Evolutionary conservation across 148 eudicot species (phyloP).

Genomic region (Rhododendron simsii): DNA sequence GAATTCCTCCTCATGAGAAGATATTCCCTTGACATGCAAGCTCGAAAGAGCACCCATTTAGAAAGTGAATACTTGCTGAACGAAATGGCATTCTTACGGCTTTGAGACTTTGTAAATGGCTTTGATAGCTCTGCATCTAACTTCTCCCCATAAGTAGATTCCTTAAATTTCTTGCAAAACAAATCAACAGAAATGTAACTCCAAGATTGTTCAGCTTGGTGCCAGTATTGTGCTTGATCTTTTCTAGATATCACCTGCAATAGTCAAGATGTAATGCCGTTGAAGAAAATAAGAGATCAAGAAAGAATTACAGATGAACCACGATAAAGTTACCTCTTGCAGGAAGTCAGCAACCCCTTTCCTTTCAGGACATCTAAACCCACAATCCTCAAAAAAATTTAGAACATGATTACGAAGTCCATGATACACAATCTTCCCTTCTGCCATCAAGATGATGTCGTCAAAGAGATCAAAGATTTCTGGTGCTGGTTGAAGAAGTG

Average conservation of each 20-base stretch:
- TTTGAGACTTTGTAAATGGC: constrained; percentile 39
- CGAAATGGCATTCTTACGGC: constrained; percentile 42
- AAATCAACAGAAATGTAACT: constrained; percentile 42
- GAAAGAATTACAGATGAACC: not conserved
- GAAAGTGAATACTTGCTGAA: constrained; percentile 45
- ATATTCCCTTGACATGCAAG: constrained; percentile 69
- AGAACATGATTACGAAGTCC: constrained; percentile 48
- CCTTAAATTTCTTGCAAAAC: constrained; percentile 47
- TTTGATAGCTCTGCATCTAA: constrained; percentile 40
- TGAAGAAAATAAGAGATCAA: not conserved
- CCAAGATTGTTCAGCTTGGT: constrained; percentile 26
- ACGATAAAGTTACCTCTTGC: constrained; percentile 55
- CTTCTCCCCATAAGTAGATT: constrained; percentile 38
- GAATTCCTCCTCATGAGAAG: constrained; percentile 76
- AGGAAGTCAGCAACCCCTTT: constrained; percentile 86
- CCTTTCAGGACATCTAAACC: constrained; percentile 77
- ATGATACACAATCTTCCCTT: constrained; percentile 77
- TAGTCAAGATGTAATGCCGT: not conserved
- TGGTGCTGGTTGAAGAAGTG: constrained; percentile 90
- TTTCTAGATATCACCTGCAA: constrained; percentile 68
- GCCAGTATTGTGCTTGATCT: constrained; percentile 80
- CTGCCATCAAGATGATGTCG: constrained; percentile 76
- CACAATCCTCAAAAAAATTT: constrained; percentile 56
- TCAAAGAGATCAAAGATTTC: constrained; percentile 79
- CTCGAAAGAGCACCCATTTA: constrained; percentile 60